Evolutionary conservation across 805 yeast genomes (phyloP).

Genomic region (Schwanniomyces sp.): DNA sequence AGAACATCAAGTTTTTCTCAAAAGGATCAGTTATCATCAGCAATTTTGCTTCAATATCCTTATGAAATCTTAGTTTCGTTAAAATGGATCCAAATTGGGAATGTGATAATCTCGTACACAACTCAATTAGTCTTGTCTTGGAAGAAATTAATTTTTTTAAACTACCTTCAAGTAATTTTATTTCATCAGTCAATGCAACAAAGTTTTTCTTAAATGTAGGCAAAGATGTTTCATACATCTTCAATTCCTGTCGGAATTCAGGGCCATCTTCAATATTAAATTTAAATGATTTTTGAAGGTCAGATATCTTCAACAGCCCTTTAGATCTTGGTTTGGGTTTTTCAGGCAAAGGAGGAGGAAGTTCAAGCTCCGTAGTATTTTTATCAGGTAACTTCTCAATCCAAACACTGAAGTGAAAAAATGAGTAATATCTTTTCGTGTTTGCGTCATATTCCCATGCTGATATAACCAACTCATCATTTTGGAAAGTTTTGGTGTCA

Average conservation of each 20-base stretch:
- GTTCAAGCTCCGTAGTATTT: neutral
- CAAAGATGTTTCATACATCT: constrained; percentile 28
- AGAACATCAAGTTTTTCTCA: constrained; percentile 27
- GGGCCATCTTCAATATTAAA: constrained; percentile 45
- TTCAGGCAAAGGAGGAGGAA: neutral
- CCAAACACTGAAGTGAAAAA: constrained; percentile 29
- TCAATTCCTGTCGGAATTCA: constrained; percentile 34
- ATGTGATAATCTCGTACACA: constrained; percentile 17
- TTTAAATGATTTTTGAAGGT: constrained; percentile 29
- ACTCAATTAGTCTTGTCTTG: constrained; percentile 23
- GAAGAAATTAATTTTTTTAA: constrained; percentile 17
- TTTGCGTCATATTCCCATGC: constrained; percentile 23
- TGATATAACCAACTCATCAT: constrained; percentile 19
- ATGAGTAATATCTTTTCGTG: constrained; percentile 11
- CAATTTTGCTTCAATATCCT: constrained; percentile 24
- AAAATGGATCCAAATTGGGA: constrained; percentile 25
- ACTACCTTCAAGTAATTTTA: constrained; percentile 25
- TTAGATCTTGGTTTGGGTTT: constrained; percentile 1
- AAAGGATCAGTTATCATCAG: constrained; percentile 30
- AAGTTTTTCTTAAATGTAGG: constrained; percentile 27
- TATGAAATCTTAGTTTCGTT: constrained; percentile 20
- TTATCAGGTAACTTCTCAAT: constrained; percentile 11
- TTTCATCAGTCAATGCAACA: constrained; percentile 27
- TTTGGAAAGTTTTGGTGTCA: constrained; percentile 10
- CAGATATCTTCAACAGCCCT: constrained; percentile 7